Base-by-base conservation (phyloP, 768 basidiomycete species). In the Tricholoma sp. region DNA sequence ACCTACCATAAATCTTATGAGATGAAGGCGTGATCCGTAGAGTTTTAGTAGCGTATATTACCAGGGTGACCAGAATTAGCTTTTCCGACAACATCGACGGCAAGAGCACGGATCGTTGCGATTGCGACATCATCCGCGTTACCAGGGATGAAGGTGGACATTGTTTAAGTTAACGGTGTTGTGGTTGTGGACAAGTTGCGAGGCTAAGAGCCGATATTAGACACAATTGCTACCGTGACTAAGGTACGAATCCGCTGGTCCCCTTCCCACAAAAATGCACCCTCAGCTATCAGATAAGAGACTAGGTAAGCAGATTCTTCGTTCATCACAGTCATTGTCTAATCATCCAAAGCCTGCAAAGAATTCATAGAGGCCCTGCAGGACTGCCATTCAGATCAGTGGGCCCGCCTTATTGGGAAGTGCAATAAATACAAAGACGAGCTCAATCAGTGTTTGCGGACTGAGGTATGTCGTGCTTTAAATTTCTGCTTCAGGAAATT, bases 1-100 rank as follows among this genome's bases (percentile, higher is more conserved):
- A 72, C 91, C 91, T 89, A n/a, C n/a, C n/a, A n/a, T n/a, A n/a
- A n/a, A n/a, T n/a, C n/a, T n/a, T n/a, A n/a, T n/a, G n/a, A n/a
- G n/a, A n/a, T n/a, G n/a, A n/a, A n/a, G n/a, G n/a, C n/a, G n/a
- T n/a, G n/a, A n/a, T n/a, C n/a, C n/a, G n/a, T n/a, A n/a, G n/a
- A n/a, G n/a, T n/a, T n/a, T n/a, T n/a, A n/a, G n/a, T n/a, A 43
- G 3, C 16, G 18, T 19, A 34, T 18, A 50, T 35, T 59, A 87
- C 92, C 92, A 60, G 91, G 94, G 73, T 95, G 94, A 57, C 94
- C 94, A 64, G 91, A 94, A 83, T 96, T 96, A 66, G 93, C 89
- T 75, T 92, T 90, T 62, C 74, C 85, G 49, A 91, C 89, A 63
- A 85, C 79, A 76, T 88, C 88, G 35, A 83, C 86, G 55, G 88